These are phyloP conservation scores for Lepidopterella palustris DNA, from an alignment of 495 filamentous ascomycete genomes.

Conservation along the genomic window DNA sequence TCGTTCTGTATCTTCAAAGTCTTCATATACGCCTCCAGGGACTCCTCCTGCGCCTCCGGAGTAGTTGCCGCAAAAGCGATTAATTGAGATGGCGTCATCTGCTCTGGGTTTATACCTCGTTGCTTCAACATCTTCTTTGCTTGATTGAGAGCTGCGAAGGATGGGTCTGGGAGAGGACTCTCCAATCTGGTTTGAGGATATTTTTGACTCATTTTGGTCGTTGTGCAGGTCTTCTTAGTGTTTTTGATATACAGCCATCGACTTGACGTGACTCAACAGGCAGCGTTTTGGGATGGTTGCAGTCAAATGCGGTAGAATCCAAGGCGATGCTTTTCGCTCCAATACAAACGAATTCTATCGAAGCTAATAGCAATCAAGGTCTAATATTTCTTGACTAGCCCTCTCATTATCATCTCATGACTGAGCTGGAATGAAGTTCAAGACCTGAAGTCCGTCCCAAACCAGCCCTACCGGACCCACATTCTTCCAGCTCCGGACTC, in stretches of 20 bases:
- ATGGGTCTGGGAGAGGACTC: background rate
- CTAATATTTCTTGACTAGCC: background rate
- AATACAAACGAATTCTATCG: no score
- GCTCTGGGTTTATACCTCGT: background rate
- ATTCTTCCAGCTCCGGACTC: slow-evolving; percentile 6
- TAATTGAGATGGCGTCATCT: background rate
- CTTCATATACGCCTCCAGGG: background rate
- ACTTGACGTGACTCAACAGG: no score
- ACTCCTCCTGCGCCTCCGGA: background rate
- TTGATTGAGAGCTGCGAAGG: background rate
- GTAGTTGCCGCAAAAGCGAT: background rate
- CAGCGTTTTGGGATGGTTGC: background rate
- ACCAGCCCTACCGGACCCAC: slow-evolving; percentile 6
- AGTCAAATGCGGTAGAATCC: background rate
- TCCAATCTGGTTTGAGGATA: background rate
- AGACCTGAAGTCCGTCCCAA: no score
- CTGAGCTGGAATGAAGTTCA: no score
- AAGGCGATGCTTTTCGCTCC: background rate
- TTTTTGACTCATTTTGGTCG: background rate
- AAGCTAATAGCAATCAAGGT: background rate
- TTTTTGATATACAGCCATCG: no score
- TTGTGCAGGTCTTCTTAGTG: no score
- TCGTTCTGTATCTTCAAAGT: background rate
- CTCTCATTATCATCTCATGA: no score
- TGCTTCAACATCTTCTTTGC: background rate